Evolutionary conservation across 2,329 filamentous ascomycete genomes (phyloP).

Genomic region (Lasiodiplodia hormozganensis): DNA sequence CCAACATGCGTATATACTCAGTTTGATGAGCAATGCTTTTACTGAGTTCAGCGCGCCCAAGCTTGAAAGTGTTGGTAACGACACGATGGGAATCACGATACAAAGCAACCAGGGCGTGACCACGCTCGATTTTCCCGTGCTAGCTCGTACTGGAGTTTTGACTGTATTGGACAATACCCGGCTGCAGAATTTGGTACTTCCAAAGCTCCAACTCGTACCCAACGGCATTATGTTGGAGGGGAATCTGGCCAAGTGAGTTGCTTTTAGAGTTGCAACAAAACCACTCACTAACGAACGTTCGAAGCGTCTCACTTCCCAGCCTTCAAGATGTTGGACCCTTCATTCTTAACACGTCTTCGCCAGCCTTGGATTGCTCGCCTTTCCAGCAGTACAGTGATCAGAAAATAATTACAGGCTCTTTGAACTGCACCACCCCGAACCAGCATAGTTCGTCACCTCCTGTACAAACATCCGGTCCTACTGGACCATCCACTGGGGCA

Average conservation of each 20-base stretch:
- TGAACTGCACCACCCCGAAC: not conserved
- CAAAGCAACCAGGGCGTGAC: not conserved
- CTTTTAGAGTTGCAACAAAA: not conserved
- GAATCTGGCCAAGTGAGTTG: not conserved
- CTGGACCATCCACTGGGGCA: not conserved
- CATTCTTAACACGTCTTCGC: not conserved
- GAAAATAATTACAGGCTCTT: not conserved
- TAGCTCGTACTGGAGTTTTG: not conserved
- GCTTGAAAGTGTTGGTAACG: conserved; percentile 2
- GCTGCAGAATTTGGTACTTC: not conserved
- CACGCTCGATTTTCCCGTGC: not conserved
- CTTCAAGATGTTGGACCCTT: not conserved
- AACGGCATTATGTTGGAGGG: not conserved
- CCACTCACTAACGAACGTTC: not conserved
- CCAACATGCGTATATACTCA: not conserved
- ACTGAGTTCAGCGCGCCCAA: not conserved
- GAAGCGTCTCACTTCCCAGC: not conserved
- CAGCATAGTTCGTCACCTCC: not conserved
- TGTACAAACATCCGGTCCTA: not conserved
- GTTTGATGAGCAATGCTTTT: not conserved
- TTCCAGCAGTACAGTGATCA: not conserved
- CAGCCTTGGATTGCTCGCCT: not conserved
- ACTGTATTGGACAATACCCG: not conserved
- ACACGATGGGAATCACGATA: not conserved
- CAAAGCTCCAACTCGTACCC: not conserved